Conservation (phyloP, 2,329 filamentous ascomycete species). For the Aspergillus felis region DNA sequence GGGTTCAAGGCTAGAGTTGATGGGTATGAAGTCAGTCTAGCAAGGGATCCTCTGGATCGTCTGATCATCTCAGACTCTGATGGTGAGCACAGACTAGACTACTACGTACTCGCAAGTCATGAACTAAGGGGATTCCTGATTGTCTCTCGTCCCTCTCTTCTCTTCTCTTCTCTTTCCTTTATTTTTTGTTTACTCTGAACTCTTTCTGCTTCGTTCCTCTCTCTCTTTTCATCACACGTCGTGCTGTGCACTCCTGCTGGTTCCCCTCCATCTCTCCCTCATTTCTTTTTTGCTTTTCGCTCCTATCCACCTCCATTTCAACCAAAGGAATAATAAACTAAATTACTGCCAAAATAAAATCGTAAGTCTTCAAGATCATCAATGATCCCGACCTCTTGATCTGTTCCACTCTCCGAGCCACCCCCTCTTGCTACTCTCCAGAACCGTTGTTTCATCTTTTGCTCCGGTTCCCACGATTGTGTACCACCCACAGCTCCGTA, state of each 20-base stretch:
- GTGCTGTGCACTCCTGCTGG: neutral
- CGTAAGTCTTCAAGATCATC: neutral
- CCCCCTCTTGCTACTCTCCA: neutral
- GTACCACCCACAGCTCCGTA: neutral
- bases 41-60: neutral
- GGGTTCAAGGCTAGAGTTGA: neutral
- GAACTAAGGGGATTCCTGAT: neutral
- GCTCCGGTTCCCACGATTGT: neutral
- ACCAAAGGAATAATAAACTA: neutral
- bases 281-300: neutral
- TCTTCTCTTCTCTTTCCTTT: slow-evolving; percentile 1
- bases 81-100: neutral
- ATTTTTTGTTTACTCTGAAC: neutral
- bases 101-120: too few species aligned
- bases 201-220: neutral
- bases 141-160: neutral
- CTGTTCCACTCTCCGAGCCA: neutral
- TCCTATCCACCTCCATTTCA: neutral
- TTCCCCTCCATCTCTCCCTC: neutral
- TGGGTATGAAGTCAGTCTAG: neutral
- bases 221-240: neutral
- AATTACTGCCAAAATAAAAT: neutral
- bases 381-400: too few species aligned
- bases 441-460: neutral
- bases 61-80: neutral